Evolutionary conservation across 2,329 filamentous ascomycete genomes (phyloP).

Genomic region (Colletotrichum acutatum): DNA sequence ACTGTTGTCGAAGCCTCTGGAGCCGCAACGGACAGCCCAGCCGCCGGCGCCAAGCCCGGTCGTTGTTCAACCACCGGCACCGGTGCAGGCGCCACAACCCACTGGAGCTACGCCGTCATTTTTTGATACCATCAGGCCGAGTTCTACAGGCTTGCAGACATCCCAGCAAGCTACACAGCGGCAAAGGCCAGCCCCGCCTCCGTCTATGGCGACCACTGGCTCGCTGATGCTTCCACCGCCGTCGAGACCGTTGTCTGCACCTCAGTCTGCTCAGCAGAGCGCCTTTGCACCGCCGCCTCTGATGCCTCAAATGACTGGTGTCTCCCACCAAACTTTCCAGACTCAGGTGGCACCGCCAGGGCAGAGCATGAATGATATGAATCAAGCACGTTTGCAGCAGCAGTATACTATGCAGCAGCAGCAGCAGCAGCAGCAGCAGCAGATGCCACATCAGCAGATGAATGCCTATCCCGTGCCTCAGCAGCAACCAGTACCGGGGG

Average conservation of each 20-base stretch:
- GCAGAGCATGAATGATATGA: slow-evolving; percentile 81
- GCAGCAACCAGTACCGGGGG: slow-evolving; percentile 45
- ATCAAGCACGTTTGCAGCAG: slow-evolving; percentile 73
- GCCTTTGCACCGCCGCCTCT: slow-evolving; percentile 79
- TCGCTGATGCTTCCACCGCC: slow-evolving; percentile 82
- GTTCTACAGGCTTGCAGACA: slow-evolving; percentile 26
- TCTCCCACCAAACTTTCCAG: slow-evolving; percentile 52
- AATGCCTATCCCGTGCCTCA: slow-evolving; percentile 46
- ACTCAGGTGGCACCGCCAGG: slow-evolving; percentile 76
- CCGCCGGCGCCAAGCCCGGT: slow-evolving; percentile 41
- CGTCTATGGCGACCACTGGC: slow-evolving; percentile 64
- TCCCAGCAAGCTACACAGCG: slow-evolving; percentile 46
- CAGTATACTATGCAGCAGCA: slow-evolving; percentile 62
- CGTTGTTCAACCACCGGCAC: slow-evolving; percentile 46
- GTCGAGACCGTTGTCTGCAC: slow-evolving; percentile 85
- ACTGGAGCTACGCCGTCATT: slow-evolving; percentile 69
- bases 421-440: slow-evolving; percentile 48
- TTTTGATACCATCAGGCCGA: slow-evolving; percentile 55
- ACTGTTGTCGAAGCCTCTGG: slow-evolving; percentile 62
- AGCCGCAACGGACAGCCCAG: slow-evolving; percentile 53
- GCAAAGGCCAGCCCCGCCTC: slow-evolving; percentile 56
- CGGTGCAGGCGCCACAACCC: slow-evolving; percentile 54
- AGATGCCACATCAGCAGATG: slow-evolving; percentile 51
- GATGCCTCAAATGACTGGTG: slow-evolving; percentile 87
- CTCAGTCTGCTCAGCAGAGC: slow-evolving; percentile 81